Base-by-base conservation (phyloP, 2,329 filamentous ascomycete species). In the Paecilomyces formosus region DNA sequence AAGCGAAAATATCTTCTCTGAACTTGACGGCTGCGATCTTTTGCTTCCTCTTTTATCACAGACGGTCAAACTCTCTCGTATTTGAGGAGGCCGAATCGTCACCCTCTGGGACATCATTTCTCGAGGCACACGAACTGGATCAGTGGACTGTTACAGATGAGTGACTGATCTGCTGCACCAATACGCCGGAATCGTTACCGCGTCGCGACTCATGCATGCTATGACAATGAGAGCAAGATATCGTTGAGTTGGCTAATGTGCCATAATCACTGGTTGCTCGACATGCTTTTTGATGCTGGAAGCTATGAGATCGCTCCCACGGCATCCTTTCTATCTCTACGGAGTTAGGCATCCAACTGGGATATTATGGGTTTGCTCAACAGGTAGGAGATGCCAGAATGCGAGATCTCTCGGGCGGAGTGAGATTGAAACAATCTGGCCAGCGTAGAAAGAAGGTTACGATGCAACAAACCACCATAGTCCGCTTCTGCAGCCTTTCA, bases 401-500 rank as follows among this genome's bases (percentile, higher is more conserved):
- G 18, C 35, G 4, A 45, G 35, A 31, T 45, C n/a, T 18, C 35
- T 45, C 35, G 13, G 18, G 35, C 35, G 4, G 35, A 45, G 13
- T 45, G 35, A n/a, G 7, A n/a, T 8, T 45, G 15, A n/a, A 9
- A n/a, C n/a, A 3, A 45, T 45, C 39, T 45, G 13, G 15, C 30
- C 51, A 26, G 15, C 21, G 35, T 26, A 18, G 22, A 26, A 51
- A 53, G 18, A n/a, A 45, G 1, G 7, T 45, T 3, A 7, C 15
- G 18, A 45, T 18, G 5, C 39, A 49, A 53, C 33, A 60, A 67
- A 64, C 70, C 72, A 72, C 68, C 71, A 72, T 67, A 70, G 69
- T 72, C 49, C 70, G 69, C 72, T 62, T 74, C 71, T 68, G 67
- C 64, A 58, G 66, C 66, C 64, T 63, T 65, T 60, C 66, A 63